These are phyloP conservation scores for Podospora australis DNA, from an alignment of 495 filamentous ascomycete species.

Conservation along the genomic window DNA sequence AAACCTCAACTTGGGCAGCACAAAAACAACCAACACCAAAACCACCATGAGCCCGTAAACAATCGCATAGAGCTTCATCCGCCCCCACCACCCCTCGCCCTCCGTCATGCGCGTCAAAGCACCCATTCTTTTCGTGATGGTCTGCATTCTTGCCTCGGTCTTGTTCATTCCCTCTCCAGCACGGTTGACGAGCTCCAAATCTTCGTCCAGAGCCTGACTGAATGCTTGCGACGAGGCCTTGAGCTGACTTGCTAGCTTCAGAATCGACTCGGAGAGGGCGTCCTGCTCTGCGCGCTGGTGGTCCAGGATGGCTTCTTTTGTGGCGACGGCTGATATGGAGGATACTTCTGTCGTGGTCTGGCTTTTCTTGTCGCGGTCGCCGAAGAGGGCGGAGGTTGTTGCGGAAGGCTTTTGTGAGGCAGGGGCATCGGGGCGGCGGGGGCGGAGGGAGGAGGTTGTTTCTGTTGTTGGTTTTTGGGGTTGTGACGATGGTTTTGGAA, in stretches of 20 bases:
- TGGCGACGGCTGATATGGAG: constrained; percentile 13
- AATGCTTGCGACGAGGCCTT: constrained; percentile 70
- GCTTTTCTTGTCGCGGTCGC: constrained; percentile 15
- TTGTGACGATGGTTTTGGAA: no score
- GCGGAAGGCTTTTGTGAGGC: constrained; percentile 1
- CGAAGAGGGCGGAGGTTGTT: constrained; percentile 31
- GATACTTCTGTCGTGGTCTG: constrained; percentile 18
- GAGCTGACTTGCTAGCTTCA: constrained; percentile 68
- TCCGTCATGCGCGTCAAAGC: constrained; percentile 67
- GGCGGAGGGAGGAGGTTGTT: constrained; percentile 20
- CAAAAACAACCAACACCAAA: constrained; percentile 67
- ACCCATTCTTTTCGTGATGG: constrained; percentile 67
- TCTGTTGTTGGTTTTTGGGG: background rate
- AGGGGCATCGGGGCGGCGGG: constrained; percentile 15
- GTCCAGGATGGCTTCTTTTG: constrained; percentile 61
- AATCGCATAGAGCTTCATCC: constrained; percentile 76
- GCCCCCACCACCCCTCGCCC: constrained; percentile 79
- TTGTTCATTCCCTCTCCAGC: constrained; percentile 69
- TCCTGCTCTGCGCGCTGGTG: constrained; percentile 76
- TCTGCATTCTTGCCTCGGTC: constrained; percentile 66
- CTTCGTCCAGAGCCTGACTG: constrained; percentile 60
- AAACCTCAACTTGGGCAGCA: constrained; percentile 81
- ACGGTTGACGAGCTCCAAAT: constrained; percentile 60
- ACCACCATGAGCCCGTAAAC: constrained; percentile 73
- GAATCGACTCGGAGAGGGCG: constrained; percentile 70